Conservation (phyloP, 2,329 filamentous ascomycete genomes). For the Paraphoma chrysanthemicola region DNA sequence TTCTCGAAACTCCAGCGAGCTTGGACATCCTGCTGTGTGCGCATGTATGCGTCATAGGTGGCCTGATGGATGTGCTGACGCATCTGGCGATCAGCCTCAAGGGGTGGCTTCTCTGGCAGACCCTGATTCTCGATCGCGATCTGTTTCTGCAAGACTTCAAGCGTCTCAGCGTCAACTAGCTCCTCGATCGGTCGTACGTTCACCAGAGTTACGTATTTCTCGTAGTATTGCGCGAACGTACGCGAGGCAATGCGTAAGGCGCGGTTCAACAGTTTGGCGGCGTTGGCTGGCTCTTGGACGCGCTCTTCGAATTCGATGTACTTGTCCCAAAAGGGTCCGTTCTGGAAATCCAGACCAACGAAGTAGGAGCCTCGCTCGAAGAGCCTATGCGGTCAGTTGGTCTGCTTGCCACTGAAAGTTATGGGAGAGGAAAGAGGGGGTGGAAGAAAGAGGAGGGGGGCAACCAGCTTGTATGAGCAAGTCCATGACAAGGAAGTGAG, state of each 20-base stretch:
- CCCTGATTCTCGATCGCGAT: conserved; percentile 68
- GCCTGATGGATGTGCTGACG: conserved; percentile 79
- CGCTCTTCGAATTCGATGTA: conserved; percentile 97
- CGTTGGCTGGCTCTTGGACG: conserved; percentile 62
- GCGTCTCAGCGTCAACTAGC: conserved; percentile 71
- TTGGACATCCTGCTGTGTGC: conserved; percentile 84
- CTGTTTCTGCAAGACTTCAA: conserved; percentile 74
- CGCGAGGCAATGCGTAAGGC: conserved; percentile 92
- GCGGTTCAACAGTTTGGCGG: conserved; percentile 82
- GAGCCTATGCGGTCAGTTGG: conserved; percentile 63
- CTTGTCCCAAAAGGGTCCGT: conserved; percentile 98
- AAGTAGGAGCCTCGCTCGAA: conserved; percentile 87
- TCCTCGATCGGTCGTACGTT: conserved; percentile 78
- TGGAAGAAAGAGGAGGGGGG: neutral
- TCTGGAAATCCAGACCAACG: conserved; percentile 91
- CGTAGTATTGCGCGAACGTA: conserved; percentile 93
- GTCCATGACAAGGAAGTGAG: conserved; percentile 43
- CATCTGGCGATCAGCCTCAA: conserved; percentile 84
- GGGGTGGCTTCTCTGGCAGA: conserved; percentile 68
- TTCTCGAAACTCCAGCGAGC: conserved; percentile 96
- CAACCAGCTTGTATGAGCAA: conserved; percentile 23
- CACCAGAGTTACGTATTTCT: conserved; percentile 78
- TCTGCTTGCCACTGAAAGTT: neutral
- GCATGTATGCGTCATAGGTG: conserved; percentile 81
- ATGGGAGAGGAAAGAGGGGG: neutral